Base-by-base conservation (phyloP, 768 basidiomycete species). In the Lenzites betulinus region DNA sequence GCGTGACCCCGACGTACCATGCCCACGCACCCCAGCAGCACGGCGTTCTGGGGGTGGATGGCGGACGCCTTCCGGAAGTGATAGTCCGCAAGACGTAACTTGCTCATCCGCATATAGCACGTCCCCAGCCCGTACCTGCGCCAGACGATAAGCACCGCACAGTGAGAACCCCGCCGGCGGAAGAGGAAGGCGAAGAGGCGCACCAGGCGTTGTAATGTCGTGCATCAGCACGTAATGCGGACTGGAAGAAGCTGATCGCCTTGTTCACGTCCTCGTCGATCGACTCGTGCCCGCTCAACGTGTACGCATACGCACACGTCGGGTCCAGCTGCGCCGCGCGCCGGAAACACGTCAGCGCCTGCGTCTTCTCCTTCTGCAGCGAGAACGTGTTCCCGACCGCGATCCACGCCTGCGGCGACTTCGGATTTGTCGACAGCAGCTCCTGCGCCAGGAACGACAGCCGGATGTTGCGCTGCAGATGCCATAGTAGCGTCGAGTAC, bases 201-300 rank as follows among this genome's bases (percentile, higher is more conserved):
- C 74, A 97, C 97, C 97, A 98, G 54, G 97, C 97, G 77, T 97
- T 96, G 76, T 98, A 99, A 76, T 97, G 94, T 75, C 93, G 87
- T 69, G 85, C 78, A 79, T 98, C 95, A 59, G 90, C 88, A 76
- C 92, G 86, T 74, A 99, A 81, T 39, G 96, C 96, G 58, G 85
- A 87, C 73, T 97, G 87, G 73, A 95, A 99, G 79, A 92, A 95
- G 62, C 83, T 85, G 65, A 95, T 87, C 38, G 95, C 95, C 74
- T 89, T 88, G 68, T 96, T 92, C 65, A 93, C 79, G 78, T 98
- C 94, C 69, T 98, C 96, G 75, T 98, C 92, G 67, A 98, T 86
- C 30, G 89, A 92, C 80, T 99, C 97, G 74, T 98, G 95, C 51
- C 97, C 97, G 69, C 93, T 94, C 60, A 99, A 79, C 23, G 95